Percentiles rank a stretch among this genome's conserved stretches.
Evolutionary conservation across 371 early-diverging fungal species (phyloP).

Genomic region (Massospora cicadina): DNA sequence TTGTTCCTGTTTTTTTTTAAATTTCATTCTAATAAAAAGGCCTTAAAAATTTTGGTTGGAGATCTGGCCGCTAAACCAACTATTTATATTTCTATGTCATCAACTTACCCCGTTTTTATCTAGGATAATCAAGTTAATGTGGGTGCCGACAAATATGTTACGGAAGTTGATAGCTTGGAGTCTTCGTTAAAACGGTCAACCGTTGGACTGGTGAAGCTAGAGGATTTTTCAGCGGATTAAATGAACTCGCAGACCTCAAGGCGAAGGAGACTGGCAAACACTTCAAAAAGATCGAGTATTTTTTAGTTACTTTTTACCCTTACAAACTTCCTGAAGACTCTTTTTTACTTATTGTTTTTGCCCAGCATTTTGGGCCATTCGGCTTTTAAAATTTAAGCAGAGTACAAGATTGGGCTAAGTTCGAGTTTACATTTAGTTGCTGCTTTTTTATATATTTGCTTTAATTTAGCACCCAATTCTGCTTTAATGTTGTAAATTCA

Average conservation of each 20-base stretch:
- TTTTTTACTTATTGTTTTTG: background rate
- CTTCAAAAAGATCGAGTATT: constrained; percentile 15
- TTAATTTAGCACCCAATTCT: too few relatives aligned
- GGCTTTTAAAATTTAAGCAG: too few relatives aligned
- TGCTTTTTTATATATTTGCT: too few relatives aligned
- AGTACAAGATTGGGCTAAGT: too few relatives aligned
- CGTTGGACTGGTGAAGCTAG: constrained; percentile 70
- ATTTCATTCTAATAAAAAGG: constrained; percentile 1
- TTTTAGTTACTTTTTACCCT: background rate
- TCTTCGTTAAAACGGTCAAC: constrained; percentile 70
- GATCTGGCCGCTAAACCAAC: background rate
- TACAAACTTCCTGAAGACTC: background rate
- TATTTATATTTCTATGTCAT: background rate
- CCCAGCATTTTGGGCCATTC: too few relatives aligned
- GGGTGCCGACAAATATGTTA: constrained; percentile 64
- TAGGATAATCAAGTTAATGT: constrained; percentile 54
- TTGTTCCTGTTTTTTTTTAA: too few relatives aligned
- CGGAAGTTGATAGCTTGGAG: constrained; percentile 58
- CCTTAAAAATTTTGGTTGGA: background rate
- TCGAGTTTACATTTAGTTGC: too few relatives aligned
- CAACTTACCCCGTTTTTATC: background rate
- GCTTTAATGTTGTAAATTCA: too few relatives aligned
- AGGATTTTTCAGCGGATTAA: constrained; percentile 75
- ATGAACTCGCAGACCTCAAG: constrained; percentile 61
- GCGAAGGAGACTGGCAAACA: constrained; percentile 46